These are phyloP conservation scores for Serendipita sp. DNA, from an alignment of 768 basidiomycete species.

Conservation along the genomic window DNA sequence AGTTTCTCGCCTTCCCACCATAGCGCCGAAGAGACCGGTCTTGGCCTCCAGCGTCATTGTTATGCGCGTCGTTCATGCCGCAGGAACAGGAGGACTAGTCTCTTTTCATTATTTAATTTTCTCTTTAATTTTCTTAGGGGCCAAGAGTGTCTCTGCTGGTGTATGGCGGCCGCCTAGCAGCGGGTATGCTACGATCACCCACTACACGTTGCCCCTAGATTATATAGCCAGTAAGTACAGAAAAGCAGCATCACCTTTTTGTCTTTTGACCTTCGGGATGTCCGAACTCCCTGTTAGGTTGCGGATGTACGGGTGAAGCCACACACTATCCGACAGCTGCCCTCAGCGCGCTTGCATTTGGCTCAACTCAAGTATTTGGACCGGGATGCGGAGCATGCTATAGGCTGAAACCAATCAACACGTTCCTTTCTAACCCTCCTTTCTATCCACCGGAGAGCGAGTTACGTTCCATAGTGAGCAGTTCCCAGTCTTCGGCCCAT, in stretches of 20 bases:
- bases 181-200: slow-evolving; percentile 65
- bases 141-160: neutral
- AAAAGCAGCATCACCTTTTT: no score
- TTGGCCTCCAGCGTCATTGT: no score
- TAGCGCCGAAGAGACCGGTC: no score
- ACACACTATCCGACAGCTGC: slow-evolving; percentile 62
- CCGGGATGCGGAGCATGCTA: slow-evolving; percentile 36
- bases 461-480: slow-evolving; percentile 29
- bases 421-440: slow-evolving; percentile 48
- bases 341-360: slow-evolving; percentile 63
- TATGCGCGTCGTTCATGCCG: no score
- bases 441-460: slow-evolving; percentile 48
- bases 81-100: neutral
- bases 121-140: neutral
- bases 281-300: slow-evolving; percentile 22
- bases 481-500: neutral
- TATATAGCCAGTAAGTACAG: slow-evolving; percentile 38
- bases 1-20: no score
- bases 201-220: slow-evolving; percentile 39
- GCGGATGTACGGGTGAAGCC: slow-evolving; percentile 57
- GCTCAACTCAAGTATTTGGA: slow-evolving; percentile 54
- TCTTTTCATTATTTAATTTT: neutral
- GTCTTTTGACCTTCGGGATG: no score
- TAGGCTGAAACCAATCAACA: slow-evolving; percentile 55
- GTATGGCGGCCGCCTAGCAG: slow-evolving; percentile 20